Evolutionary conservation across 495 filamentous ascomycete genomes (phyloP).

Genomic region (Massariosphaeria phaeospora): DNA sequence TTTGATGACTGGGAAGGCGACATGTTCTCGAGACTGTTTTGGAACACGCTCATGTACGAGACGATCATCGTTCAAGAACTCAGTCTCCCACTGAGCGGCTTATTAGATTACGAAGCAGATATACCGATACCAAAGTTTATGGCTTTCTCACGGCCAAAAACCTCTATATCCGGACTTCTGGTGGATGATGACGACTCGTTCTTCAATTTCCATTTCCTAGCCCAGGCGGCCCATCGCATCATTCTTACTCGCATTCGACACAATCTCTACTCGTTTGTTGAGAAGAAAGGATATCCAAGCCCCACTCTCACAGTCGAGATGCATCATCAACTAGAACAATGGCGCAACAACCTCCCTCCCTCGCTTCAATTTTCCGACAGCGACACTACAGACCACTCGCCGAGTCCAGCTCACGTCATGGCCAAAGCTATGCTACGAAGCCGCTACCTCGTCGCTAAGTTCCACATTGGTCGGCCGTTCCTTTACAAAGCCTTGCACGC

Average conservation of each 20-base stretch:
- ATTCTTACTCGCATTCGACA: slow-evolving; percentile 26
- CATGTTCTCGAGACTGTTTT: slow-evolving; percentile 29
- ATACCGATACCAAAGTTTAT: slow-evolving; percentile 31
- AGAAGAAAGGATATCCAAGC: slow-evolving; percentile 18
- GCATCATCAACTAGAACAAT: slow-evolving; percentile 33
- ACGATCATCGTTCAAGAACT: slow-evolving; percentile 32
- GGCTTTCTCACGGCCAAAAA: slow-evolving; percentile 18
- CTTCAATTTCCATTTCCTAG: slow-evolving; percentile 34
- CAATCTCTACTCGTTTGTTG: slow-evolving; percentile 22
- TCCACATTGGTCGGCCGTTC: slow-evolving; percentile 30
- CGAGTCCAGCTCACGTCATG: slow-evolving; percentile 28
- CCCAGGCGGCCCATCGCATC: slow-evolving; percentile 28
- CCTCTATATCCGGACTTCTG: slow-evolving; percentile 10
- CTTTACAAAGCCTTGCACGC: slow-evolving; percentile 31
- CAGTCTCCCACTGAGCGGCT: slow-evolving; percentile 21
- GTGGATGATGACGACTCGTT: slow-evolving; percentile 26
- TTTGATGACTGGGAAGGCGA: slow-evolving; percentile 31
- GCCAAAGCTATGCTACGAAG: slow-evolving; percentile 30
- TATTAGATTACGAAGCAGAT: slow-evolving; percentile 26
- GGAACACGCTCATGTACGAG: slow-evolving; percentile 33
- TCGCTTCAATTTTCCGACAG: slow-evolving; percentile 26
- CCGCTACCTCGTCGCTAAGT: slow-evolving; percentile 30
- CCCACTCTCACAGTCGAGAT: slow-evolving; percentile 22
- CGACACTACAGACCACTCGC: slow-evolving; percentile 12
- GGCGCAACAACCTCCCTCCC: slow-evolving; percentile 27